Evolutionary conservation across 2,329 filamentous ascomycete species (phyloP).

Genomic region (Fusarium sororula): DNA sequence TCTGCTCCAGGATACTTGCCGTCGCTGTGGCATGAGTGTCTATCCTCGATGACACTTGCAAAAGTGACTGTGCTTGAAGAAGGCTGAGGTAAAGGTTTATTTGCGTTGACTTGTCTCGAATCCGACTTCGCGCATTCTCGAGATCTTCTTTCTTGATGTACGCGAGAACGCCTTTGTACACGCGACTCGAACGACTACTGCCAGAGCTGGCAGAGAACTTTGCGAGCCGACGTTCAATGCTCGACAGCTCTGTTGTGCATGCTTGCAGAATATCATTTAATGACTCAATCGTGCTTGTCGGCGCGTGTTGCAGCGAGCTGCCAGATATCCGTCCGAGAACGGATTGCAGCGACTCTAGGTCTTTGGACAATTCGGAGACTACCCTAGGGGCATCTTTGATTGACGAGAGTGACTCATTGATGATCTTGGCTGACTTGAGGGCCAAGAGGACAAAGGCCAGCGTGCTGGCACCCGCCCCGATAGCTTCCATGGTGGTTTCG

Average conservation of each 20-base stretch:
- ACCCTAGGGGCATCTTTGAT: slow-evolving; percentile 6
- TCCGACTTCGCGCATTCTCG: slow-evolving; percentile 1
- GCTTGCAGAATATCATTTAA: neutral
- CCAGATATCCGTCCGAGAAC: neutral
- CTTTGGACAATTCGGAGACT: neutral
- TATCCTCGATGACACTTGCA: slow-evolving; percentile 8
- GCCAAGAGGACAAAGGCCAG: slow-evolving; percentile 11
- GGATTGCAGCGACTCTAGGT: neutral
- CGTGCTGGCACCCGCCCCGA: slow-evolving; percentile 14
- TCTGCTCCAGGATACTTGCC: slow-evolving; percentile 7
- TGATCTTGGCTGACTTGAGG: slow-evolving; percentile 11
- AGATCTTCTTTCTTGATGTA: slow-evolving; percentile 25
- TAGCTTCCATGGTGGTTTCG: neutral
- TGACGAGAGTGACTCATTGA: slow-evolving; percentile 6
- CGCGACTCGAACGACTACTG: neutral
- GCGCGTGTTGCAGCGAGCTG: neutral
- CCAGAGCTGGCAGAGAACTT: neutral
- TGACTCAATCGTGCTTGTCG: neutral
- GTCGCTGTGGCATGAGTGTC: neutral
- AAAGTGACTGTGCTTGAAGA: slow-evolving; percentile 15
- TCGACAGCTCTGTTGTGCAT: neutral
- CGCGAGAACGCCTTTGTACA: neutral
- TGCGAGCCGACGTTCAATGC: neutral
- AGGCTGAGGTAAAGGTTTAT: slow-evolving; percentile 20
- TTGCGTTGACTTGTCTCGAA: slow-evolving; percentile 18